Evolutionary conservation across 768 basidiomycete genomes (phyloP).

Genomic region (Macrolepiota dolichaula): DNA sequence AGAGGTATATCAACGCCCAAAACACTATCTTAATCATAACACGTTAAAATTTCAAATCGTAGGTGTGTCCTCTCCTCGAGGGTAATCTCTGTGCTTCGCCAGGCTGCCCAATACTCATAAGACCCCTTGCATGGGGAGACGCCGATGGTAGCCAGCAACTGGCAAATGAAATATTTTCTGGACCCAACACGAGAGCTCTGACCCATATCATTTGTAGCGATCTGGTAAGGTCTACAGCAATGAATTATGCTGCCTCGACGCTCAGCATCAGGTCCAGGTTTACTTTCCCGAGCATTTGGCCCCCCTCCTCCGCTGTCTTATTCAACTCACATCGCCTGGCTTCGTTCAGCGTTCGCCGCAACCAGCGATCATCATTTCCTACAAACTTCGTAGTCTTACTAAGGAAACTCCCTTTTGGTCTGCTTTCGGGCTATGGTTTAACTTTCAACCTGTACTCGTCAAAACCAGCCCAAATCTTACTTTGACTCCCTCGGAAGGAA

Average conservation of each 20-base stretch:
- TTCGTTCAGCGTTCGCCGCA: constrained; percentile 27
- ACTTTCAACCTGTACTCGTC: constrained; percentile 52
- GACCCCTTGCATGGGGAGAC: constrained; percentile 73
- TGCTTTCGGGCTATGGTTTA: constrained; percentile 78
- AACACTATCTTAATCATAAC: neutral
- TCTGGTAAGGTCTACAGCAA: constrained; percentile 49
- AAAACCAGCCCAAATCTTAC: constrained; percentile 11
- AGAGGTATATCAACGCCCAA: constrained; percentile 43
- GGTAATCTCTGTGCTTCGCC: constrained; percentile 27
- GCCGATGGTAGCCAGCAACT: constrained; percentile 37
- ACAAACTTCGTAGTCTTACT: constrained; percentile 68
- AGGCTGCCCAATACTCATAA: constrained; percentile 25
- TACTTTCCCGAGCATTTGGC: constrained; percentile 84
- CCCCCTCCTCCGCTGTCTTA: constrained; percentile 69
- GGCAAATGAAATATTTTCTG: constrained; percentile 30
- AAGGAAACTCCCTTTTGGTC: constrained; percentile 79
- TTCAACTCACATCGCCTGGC: constrained; percentile 63
- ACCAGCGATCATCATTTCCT: constrained; percentile 58
- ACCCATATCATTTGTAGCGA: constrained; percentile 84
- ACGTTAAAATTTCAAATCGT: neutral
- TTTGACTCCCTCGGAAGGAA: constrained; percentile 5
- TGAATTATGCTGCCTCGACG: neutral
- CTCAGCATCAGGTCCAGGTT: constrained; percentile 42
- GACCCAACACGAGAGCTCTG: constrained; percentile 19
- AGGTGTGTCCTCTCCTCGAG: constrained; percentile 48